These are phyloP conservation scores for Epithele typhae DNA, from an alignment of 768 basidiomycete genomes.

Conservation along the genomic window DNA sequence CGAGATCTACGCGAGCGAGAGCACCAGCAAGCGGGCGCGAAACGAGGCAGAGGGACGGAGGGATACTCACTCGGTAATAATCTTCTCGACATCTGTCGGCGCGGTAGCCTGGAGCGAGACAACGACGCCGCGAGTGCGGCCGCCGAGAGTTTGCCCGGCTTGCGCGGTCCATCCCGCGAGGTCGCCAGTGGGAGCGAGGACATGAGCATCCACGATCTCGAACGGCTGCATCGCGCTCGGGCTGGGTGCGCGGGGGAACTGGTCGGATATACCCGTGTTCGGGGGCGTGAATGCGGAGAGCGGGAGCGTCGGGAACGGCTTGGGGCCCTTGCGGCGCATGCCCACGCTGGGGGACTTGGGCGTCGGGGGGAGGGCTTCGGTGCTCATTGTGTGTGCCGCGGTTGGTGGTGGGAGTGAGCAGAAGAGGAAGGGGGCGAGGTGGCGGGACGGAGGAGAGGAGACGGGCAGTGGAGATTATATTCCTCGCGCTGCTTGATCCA, in stretches of 20 bases:
- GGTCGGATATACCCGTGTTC: slow-evolving; percentile 60
- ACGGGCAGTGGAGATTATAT: neutral
- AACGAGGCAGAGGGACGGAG: neutral
- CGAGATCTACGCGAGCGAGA: slow-evolving; percentile 11
- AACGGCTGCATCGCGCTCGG: slow-evolving; percentile 64
- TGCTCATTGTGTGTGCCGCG: slow-evolving; percentile 8
- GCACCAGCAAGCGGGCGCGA: neutral
- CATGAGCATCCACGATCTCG: slow-evolving; percentile 64
- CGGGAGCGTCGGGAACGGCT: slow-evolving; percentile 67
- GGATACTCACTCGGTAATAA: slow-evolving; percentile 43
- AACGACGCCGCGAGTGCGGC: slow-evolving; percentile 52
- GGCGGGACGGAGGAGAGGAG: slow-evolving; percentile 1
- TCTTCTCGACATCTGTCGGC: slow-evolving; percentile 36
- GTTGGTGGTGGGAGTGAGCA: neutral
- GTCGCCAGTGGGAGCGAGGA: slow-evolving; percentile 40
- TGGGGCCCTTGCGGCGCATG: slow-evolving; percentile 57
- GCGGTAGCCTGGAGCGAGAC: slow-evolving; percentile 39
- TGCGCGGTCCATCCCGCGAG: slow-evolving; percentile 51
- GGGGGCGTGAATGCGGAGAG: slow-evolving; percentile 73
- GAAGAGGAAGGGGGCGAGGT: neutral
- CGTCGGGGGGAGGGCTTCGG: slow-evolving; percentile 6
- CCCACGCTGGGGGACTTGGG: slow-evolving; percentile 40
- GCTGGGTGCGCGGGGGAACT: slow-evolving; percentile 64
- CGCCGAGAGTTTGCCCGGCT: slow-evolving; percentile 40
- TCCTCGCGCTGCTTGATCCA: slow-evolving; percentile 3